A percentile compares a stretch with the other conserved stretches of the same genome.
phyloP scores from a whole-genome alignment of 371 early-diverging fungal genomes.

The Mortierella sp. region DNA sequence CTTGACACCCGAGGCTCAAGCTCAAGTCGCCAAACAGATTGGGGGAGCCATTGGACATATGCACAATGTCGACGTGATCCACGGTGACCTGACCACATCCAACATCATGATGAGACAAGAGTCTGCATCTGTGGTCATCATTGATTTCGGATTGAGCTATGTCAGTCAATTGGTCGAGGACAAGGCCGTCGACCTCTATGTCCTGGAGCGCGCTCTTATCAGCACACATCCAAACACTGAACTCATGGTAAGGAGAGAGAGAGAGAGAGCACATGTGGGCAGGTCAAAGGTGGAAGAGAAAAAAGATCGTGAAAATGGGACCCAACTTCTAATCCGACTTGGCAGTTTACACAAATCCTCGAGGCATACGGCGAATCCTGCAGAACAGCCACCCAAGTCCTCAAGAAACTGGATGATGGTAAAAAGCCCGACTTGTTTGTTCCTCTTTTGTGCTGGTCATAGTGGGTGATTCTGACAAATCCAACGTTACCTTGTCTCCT shows the following conservation, averaged over 20 bases:
- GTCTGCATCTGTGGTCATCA: constrained; percentile 73
- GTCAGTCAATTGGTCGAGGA: constrained; percentile 92
- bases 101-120: constrained; percentile 86
- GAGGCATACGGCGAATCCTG: constrained; percentile 66
- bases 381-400: constrained; percentile 66
- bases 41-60: constrained; percentile 82
- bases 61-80: constrained; percentile 91
- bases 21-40: constrained; percentile 62
- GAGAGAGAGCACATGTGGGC: too few species aligned
- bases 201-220: constrained; percentile 94
- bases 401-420: constrained; percentile 89
- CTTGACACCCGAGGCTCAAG: constrained; percentile 51
- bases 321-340: not conserved
- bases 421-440: constrained; percentile 16
- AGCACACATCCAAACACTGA: constrained; percentile 92
- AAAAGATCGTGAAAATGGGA: not conserved
- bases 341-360: constrained; percentile 80
- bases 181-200: constrained; percentile 99
- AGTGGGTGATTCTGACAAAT: not conserved
- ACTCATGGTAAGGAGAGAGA: constrained; percentile 66
- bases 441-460: not conserved
- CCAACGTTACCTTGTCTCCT: not conserved
- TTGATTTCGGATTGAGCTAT: constrained; percentile 98
- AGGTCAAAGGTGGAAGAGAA: too few species aligned
- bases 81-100: constrained; percentile 99